Conservation (phyloP, 495 filamentous ascomycete genomes). For the Venustampulla echinocandica region DNA sequence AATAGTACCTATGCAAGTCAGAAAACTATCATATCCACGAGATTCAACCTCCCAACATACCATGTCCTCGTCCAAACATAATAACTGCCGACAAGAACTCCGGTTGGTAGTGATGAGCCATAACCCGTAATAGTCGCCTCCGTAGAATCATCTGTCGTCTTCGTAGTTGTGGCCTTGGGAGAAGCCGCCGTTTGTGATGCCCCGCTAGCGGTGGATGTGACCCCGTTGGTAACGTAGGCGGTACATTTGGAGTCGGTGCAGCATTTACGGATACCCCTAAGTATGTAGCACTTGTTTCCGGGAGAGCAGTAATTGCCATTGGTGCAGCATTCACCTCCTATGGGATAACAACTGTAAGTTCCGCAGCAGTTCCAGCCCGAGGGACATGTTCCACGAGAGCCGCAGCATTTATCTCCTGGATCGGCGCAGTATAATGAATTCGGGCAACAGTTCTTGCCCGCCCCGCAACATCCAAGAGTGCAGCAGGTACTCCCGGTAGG, state of each 20-base stretch:
- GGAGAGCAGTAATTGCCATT: conserved; percentile 1
- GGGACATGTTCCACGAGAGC: not conserved
- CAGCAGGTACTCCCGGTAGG: conserved; percentile 6
- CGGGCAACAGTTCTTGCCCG: not conserved
- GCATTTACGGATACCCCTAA: not conserved
- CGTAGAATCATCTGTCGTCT: not conserved
- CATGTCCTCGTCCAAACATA: not conserved
- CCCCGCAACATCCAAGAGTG: not conserved
- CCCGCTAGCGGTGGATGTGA: not conserved
- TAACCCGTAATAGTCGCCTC: not conserved
- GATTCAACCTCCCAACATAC: not conserved
- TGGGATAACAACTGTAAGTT: not conserved
- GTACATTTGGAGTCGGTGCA: conserved; percentile 7
- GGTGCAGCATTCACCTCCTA: conserved; percentile 1
- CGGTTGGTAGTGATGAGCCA: not conserved
- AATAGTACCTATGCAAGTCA: not conserved
- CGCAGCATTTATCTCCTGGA: conserved; percentile 8
- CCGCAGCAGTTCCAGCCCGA: conserved; percentile 1
- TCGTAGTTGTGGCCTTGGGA: not conserved
- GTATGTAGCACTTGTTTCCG: conserved; percentile 4
- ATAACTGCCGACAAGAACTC: not conserved
- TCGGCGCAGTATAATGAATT: not conserved
- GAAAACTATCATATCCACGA: not conserved
- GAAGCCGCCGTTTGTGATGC: not conserved
- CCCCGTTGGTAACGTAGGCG: not conserved